A percentile compares a stretch with the other conserved stretches of the same genome.
These are phyloP conservation scores for Myxozyma lipomycoides DNA, from an alignment of 805 yeast species.

Conservation along the genomic window DNA sequence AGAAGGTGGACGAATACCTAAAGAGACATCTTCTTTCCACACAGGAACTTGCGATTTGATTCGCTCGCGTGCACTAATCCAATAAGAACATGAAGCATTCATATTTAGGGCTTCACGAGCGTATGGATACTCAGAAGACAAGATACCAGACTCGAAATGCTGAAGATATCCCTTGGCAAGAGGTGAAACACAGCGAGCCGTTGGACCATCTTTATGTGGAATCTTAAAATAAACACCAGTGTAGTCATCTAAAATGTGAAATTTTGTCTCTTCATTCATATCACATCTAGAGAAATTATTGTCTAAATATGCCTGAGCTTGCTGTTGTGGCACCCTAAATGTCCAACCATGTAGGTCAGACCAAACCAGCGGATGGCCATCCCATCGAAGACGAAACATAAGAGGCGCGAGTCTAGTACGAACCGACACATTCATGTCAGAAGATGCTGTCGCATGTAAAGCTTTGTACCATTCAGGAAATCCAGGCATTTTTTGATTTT, in stretches of 20 bases:
- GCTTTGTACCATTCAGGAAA: constrained; percentile 91
- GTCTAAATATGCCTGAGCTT: constrained; percentile 35
- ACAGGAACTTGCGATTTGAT: constrained; percentile 84
- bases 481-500: constrained; percentile 79
- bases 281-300: constrained; percentile 39
- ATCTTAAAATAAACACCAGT: constrained; percentile 53
- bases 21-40: constrained; percentile 39
- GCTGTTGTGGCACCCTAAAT: constrained; percentile 51
- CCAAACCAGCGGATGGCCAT: constrained; percentile 79
- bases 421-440: constrained; percentile 57
- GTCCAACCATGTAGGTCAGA: constrained; percentile 82
- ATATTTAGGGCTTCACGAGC: constrained; percentile 77
- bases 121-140: constrained; percentile 64
- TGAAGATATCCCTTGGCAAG: constrained; percentile 71
- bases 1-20: constrained; percentile 20
- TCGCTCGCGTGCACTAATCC: constrained; percentile 88
- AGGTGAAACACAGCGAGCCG: constrained; percentile 65
- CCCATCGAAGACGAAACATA: constrained; percentile 77
- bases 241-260: constrained; percentile 34
- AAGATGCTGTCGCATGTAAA: constrained; percentile 41
- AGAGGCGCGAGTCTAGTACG: constrained; percentile 74
- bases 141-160: constrained; percentile 66
- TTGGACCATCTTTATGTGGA: constrained; percentile 85
- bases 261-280: constrained; percentile 22
- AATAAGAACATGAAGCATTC: constrained; percentile 78